These are phyloP conservation scores for Clathrospora elynae DNA, from an alignment of 2,329 filamentous ascomycete genomes.

Conservation along the genomic window DNA sequence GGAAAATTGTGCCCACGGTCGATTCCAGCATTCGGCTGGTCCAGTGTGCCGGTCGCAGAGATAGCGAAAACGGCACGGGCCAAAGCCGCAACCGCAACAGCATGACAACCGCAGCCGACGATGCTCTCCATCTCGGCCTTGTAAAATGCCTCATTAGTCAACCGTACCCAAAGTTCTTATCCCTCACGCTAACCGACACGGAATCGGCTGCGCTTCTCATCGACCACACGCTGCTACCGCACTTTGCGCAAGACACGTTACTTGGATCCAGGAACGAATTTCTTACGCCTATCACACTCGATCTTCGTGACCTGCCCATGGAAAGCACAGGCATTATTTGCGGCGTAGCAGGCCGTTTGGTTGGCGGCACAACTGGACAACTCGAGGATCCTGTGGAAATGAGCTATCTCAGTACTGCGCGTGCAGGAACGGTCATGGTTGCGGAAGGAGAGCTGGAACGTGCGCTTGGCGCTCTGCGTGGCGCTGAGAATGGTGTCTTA, in stretches of 20 bases:
- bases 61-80: conserved; percentile 37
- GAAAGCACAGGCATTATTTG: conserved; percentile 95
- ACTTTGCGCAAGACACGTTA: conserved; percentile 66
- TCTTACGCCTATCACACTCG: conserved; percentile 84
- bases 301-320: conserved; percentile 77
- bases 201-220: conserved; percentile 76
- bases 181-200: conserved; percentile 71
- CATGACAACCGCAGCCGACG: conserved; percentile 45
- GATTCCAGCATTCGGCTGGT: conserved; percentile 72
- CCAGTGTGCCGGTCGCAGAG: conserved; percentile 74
- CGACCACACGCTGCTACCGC: conserved; percentile 67
- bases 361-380: conserved; percentile 65
- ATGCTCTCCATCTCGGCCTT: conserved; percentile 54
- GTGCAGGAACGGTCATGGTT: conserved; percentile 87
- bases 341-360: conserved; percentile 82
- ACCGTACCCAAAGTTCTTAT: conserved; percentile 70
- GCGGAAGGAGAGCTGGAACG: conserved; percentile 73
- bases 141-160: conserved; percentile 55
- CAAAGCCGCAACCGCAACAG: conserved; percentile 36
- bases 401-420: conserved; percentile 87
- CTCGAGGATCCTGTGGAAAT: conserved; percentile 66
- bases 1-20: conserved; percentile 74
- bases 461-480: conserved; percentile 71
- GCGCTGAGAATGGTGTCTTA: conserved; percentile 44
- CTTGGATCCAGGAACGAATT: conserved; percentile 75